Percentiles rank a stretch among this genome's conserved stretches.
Conservation (phyloP, 805 yeast species). For the Pichia nakasei region DNA sequence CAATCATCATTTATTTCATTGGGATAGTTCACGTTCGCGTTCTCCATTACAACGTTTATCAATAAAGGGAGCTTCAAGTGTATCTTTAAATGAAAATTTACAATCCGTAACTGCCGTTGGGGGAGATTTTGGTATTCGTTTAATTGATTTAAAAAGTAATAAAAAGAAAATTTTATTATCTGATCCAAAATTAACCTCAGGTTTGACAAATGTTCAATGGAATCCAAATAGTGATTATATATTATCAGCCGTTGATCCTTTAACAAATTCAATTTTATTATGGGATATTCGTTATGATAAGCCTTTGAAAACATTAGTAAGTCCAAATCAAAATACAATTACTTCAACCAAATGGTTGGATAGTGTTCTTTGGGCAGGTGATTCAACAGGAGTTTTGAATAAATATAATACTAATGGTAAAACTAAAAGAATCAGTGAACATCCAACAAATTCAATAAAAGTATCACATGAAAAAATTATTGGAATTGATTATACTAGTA, state of each 20-base stretch:
- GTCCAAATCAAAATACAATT: slow-evolving; percentile 35
- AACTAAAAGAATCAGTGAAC: slow-evolving; percentile 1
- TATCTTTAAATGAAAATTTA: slow-evolving; percentile 40
- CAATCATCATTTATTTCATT: slow-evolving; percentile 61
- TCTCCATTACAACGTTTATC: slow-evolving; percentile 48
- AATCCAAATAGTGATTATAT: slow-evolving; percentile 48
- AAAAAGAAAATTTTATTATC: not conserved
- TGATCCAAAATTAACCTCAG: not conserved
- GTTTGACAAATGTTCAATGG: slow-evolving; percentile 50
- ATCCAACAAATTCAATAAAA: too few relatives aligned
- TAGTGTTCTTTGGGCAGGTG: slow-evolving; percentile 42
- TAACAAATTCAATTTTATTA: slow-evolving; percentile 42
- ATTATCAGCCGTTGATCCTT: slow-evolving; percentile 52
- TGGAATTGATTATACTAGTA: slow-evolving; percentile 28
- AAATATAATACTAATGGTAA: slow-evolving; percentile 53
- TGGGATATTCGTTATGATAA: slow-evolving; percentile 67
- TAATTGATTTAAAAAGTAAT: slow-evolving; percentile 57
- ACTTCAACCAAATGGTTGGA: slow-evolving; percentile 53
- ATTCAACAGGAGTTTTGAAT: slow-evolving; percentile 57
- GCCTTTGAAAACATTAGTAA: slow-evolving; percentile 47
- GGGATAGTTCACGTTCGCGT: slow-evolving; percentile 61
- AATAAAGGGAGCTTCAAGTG: slow-evolving; percentile 40
- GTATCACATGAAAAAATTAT: slow-evolving; percentile 40
- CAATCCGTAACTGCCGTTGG: slow-evolving; percentile 53
- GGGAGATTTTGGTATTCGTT: slow-evolving; percentile 65